Evolutionary conservation across 805 yeast genomes (phyloP), one percentile per base, ranked within the genome.

Genomic region (Candida dajiaensis): DNA sequence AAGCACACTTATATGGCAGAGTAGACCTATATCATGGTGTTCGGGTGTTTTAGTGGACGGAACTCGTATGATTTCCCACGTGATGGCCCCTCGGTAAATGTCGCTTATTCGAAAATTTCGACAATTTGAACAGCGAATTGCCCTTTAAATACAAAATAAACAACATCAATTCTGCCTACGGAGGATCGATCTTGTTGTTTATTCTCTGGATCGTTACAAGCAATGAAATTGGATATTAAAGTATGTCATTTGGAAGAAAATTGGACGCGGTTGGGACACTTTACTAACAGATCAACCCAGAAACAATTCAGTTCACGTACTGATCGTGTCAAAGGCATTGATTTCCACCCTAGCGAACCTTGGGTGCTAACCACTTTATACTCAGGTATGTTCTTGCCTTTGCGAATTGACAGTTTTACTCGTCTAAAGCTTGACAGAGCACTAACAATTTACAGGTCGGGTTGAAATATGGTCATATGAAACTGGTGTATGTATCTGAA

Each of bases 281-380:
- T 22, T 38, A 40, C 46, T 20, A 3, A 3, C 40, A 47, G 41
- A 35, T 47, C 50, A 21, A 7, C 18, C 50, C 63, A 84, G 78
- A 88, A 86, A 73, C 83, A 83, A 59, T 87, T 90, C 68, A 84
- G 89, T 56, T 80, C 94, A 52, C 87, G 97, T 60, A 84, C 97
- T 36, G 97, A 90, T 66, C 83, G 99, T 66, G 97, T 94, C 64
- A 94, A 94, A 69, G 97, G 97, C 42, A 85, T 94, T 62, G 99
- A 94, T 69, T 86, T 94, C 75, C 99, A 94, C 66, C 99, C 99
- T 21, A 75, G 90, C 19, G 99, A 94, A 67, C 98, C 99, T 45
- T 92, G 98, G 98, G 81, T 89, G 44, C 73, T 89, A 60, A 83
- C 92, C 45, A 89, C 97, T n/a, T 73, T 88, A 49, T 89, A 87